Base-by-base conservation (phyloP, 1,284 basidiomycete species). In the Microbotryum intermedium region DNA sequence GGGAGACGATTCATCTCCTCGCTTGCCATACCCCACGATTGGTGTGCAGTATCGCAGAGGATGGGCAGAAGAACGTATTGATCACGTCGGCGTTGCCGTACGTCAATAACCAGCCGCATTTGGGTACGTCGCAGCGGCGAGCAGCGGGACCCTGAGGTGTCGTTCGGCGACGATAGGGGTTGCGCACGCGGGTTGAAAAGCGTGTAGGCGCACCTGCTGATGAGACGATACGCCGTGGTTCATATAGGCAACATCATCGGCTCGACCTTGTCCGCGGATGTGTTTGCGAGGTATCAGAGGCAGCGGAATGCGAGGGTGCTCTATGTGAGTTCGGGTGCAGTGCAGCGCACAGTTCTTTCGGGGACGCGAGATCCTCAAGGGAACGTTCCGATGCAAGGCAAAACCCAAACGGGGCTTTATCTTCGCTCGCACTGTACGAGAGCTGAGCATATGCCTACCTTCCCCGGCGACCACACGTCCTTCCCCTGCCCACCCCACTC, bases 31-130 rank as follows among this genome's bases (percentile, higher is more conserved):
- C 18, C 11, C 21, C 16, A 18, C 39, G 44, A 42, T 9, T 3
- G 20, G 4, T 13, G 18, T 5, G n/a, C 62, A 94, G 91, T 69
- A 78, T 92, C 55, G 92, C 92, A 4, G 84, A 85, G 74, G 81
- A 86, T 55, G 92, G 91, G 50, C 84, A 91, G 74, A 79, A 79
- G 56, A 97, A 97, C 72, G 78, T 97, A 53, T 79, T 99, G 46
- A 86, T 98, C 73, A 97, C 95, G 10, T 97, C 92, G 61, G 94
- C 95, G 44, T 77, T 99, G 57, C 95, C 95, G 16, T 99, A 77
- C 74, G 97, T 95, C 75, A 99, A 99, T 77, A 99, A 98, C 73
- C 94, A 97, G 18, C 95, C 95, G 26, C 95, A 99, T 79, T 83
- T 99, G 53, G 88, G 88, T 87, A 62, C 63, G 80, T 72, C 20